Percentiles rank a stretch among this genome's conserved stretches.
phyloP scores from a whole-genome alignment of 352 stramenopile genomes.

The Phytophthora niederhauseri region DNA sequence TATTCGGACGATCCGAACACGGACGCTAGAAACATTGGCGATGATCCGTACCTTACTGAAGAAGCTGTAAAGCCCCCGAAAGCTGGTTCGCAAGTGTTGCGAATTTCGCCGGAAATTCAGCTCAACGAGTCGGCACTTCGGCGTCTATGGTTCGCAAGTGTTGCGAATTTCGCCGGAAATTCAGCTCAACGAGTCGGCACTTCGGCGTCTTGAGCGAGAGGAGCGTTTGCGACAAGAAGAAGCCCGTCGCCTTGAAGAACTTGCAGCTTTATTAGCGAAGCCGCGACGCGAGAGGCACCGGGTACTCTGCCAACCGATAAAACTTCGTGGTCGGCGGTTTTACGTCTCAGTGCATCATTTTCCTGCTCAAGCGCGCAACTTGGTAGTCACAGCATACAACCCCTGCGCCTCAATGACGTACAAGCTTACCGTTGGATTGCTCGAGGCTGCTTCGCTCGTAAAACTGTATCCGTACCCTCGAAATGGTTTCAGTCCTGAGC shows the following conservation, averaged over 20 bases:
- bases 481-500: constrained; percentile 47
- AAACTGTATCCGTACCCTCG: constrained; percentile 46
- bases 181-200: constrained; percentile 50
- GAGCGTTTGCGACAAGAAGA: constrained; percentile 56
- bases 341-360: constrained; percentile 71
- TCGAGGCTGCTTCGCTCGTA: constrained; percentile 48
- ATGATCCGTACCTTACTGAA: constrained; percentile 2
- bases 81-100: constrained; percentile 28
- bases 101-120: constrained; percentile 49
- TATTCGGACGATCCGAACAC: constrained; percentile 34
- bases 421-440: constrained; percentile 43
- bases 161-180: constrained; percentile 52
- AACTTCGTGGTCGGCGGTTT: constrained; percentile 48
- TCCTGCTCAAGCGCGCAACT: constrained; percentile 58
- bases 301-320: constrained; percentile 39
- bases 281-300: constrained; percentile 56
- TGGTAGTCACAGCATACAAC: constrained; percentile 60
- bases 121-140: constrained; percentile 51
- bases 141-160: constrained; percentile 31
- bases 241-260: constrained; percentile 47
- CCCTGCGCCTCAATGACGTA: constrained; percentile 47
- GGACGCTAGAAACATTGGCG: background rate
- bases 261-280: constrained; percentile 51
- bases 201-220: constrained; percentile 56
- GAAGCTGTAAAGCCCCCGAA: constrained; percentile 1